Base-by-base conservation (phyloP, 495 filamentous ascomycete species). In the Penicillium daleae region DNA sequence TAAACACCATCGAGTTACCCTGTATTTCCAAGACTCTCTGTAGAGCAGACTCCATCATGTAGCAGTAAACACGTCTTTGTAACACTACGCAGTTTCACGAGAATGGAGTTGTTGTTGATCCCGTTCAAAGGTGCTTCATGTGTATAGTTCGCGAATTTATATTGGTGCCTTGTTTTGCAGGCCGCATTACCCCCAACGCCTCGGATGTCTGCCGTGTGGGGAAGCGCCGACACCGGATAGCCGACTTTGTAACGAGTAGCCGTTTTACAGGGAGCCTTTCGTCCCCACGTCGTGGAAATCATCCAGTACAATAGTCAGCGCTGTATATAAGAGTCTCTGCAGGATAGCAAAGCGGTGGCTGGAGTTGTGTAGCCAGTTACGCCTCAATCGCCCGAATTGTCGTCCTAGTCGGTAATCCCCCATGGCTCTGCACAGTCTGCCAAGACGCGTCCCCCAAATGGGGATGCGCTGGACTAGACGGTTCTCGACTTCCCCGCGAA, bases 401-500 rank as follows among this genome's bases (percentile, higher is more conserved):
- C 32, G 62, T 31, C 49, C 1, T 33, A 12, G 10, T n/a, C n/a
- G 3, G 53, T 21, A 24, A 46, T 35, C 39, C 51, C 49, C 32
- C 26, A 73, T 73, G 70, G 21, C 60, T 27, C 39, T 69, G 15
- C 66, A 57, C 53, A 26, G 8, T 22, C 50, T 71, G 33, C 61
- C 65, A 40, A 71, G 64, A 56, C 65, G 65, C 52, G 59, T 52
- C 19, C 68, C 68, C 33, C 62, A 26, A 27, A 29, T 56, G 42
- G 54, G 58, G 21, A 24, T 53, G 21, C 58, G 46, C 33, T 58
- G 51, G 42, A 57, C 24, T 12, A 69, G 68, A 56, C 50, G 59
- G 6, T 86, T 86, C 62, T 82, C 81, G 2, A 78, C 74, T 3
- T 77, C 75, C 4, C 63, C 72, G 8, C 66, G 66, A 59, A 59